Evolutionary conservation across 345 rosid genomes (phyloP), one percentile per base, ranked within the genome.

Genomic region (Dipteronia sinensis): DNA sequence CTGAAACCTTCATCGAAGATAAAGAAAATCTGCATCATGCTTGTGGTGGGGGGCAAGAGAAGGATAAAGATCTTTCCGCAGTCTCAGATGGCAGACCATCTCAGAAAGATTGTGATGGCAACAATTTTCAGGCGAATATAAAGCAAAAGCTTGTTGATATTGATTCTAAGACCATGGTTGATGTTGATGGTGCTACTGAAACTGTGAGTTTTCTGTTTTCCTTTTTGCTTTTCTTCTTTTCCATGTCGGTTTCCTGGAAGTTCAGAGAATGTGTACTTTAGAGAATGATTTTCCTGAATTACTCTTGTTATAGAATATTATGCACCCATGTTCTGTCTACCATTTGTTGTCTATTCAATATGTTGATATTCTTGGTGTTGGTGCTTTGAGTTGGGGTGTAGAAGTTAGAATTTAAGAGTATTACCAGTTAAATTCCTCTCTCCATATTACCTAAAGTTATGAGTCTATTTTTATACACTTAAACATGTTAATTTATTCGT

Each of bases 1-100:
- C 65, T 69, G 82, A 73, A 67, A 72, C 78, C 56, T 70, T 55
- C 20, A 34, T 72, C 72, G 93, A 87, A 72, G 92, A 87, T 65
- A 92, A 87, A 67, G 93, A 91, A 87, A 93, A 87, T 78, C 34
- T 67, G 69, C 75, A 67, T 76, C 84, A 75, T 76, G 76, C 53
- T 75, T 69, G 49, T 47, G 83, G 71, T 76, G 82, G 77, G 17
- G 83, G 83, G 31, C 75, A 74, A 55, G 86, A 80, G 58, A 83
- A 56, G 58, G 75, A 34, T 34, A 79, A 67, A 81, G 77, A 77
- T 67, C 46, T 58, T 44, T 46, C 80, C 71, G 76, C 77, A 68
- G 61, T 80, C 42, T 51, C 66, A 49, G 74, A 78, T 47, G 81
- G 71, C 65, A 81, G 63, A 77, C 64, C 64, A 67, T 71, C 63